Evolutionary conservation across 1,284 basidiomycete species (phyloP).

Genomic region (Puccinia coronata): DNA sequence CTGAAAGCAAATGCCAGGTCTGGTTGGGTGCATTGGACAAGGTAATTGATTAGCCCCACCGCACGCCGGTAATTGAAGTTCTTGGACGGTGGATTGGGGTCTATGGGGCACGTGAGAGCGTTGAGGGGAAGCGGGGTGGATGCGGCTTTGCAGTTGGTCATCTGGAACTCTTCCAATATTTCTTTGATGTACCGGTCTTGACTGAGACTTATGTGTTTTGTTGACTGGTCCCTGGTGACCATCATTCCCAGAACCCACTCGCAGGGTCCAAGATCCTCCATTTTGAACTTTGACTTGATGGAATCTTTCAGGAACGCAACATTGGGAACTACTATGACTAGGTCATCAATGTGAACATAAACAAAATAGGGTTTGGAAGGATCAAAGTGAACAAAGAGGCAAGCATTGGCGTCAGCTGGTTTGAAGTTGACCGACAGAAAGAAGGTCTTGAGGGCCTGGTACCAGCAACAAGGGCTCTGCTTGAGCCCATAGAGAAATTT

Average conservation of each 20-base stretch:
- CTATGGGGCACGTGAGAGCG: no score
- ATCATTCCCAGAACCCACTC: no score
- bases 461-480: slow-evolving; percentile 24
- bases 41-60: no score
- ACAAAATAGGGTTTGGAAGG: not conserved
- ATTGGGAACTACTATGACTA: not conserved
- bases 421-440: not conserved
- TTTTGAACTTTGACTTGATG: not conserved
- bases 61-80: slow-evolving; percentile 3
- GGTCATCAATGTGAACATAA: slow-evolving; percentile 7
- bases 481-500: slow-evolving; percentile 28
- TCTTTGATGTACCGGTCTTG: no score
- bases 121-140: not conserved
- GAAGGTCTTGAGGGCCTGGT: not conserved
- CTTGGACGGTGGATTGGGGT: not conserved
- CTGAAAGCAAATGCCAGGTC: slow-evolving; percentile 21
- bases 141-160: not conserved
- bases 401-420: not conserved
- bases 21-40: slow-evolving; percentile 19
- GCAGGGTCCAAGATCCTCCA: not conserved
- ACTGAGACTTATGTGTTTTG: not conserved
- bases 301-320: not conserved
- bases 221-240: not conserved
- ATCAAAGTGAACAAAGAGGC: slow-evolving; percentile 17
- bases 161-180: not conserved